Conservation (phyloP, 1,139 yeast genomes). For the Taphrina pruni region DNA sequence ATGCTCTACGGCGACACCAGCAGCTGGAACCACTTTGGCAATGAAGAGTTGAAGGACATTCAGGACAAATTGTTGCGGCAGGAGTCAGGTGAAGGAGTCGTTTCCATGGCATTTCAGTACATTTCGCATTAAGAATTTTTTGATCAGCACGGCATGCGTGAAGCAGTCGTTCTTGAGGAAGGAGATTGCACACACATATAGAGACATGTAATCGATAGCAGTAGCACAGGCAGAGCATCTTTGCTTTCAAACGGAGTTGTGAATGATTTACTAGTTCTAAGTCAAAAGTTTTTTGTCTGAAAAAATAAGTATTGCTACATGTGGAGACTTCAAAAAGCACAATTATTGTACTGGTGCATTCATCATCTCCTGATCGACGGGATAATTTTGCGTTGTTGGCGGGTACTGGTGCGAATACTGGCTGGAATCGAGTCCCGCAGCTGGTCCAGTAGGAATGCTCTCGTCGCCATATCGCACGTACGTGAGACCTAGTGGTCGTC, state of each 20-base stretch:
- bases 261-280: background rate
- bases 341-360: slow-evolving; percentile 9
- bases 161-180: too few relatives aligned
- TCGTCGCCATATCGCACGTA: slow-evolving; percentile 45
- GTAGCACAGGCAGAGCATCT: slow-evolving; percentile 4
- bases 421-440: background rate
- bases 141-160: background rate
- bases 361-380: slow-evolving; percentile 6
- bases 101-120: slow-evolving; percentile 90
- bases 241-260: too few relatives aligned
- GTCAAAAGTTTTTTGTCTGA: background rate
- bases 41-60: slow-evolving; percentile 63
- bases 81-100: slow-evolving; percentile 71
- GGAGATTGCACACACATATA: too few relatives aligned
- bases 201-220: background rate
- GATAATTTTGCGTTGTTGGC: background rate
- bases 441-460: slow-evolving; percentile 28
- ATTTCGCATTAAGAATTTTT: slow-evolving; percentile 65
- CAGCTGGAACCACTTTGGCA: slow-evolving; percentile 91
- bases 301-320: background rate
- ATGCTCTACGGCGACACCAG: slow-evolving; percentile 98
- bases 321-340: background rate
- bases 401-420: background rate
- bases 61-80: slow-evolving; percentile 78
- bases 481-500: slow-evolving; percentile 46